Evolutionary conservation across 768 basidiomycete species (phyloP).

Genomic region (Asterophora lycoperdoides): DNA sequence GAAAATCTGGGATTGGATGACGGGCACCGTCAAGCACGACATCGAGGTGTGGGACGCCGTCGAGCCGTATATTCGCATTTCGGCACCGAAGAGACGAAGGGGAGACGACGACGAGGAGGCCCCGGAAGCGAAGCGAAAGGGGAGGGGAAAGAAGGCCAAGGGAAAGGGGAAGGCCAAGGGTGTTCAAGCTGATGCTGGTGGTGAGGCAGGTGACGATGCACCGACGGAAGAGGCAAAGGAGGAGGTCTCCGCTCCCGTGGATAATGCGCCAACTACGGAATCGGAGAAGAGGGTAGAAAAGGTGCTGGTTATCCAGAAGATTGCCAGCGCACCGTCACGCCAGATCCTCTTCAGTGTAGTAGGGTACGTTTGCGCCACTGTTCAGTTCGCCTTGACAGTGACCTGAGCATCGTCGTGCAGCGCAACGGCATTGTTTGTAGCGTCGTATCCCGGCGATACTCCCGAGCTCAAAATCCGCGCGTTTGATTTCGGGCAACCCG

Average conservation of each 20-base stretch:
- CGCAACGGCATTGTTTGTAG: conserved; percentile 62
- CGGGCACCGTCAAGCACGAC: conserved; percentile 49
- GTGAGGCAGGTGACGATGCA: conserved; percentile 8
- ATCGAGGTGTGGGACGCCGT: conserved; percentile 47
- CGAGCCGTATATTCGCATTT: conserved; percentile 45
- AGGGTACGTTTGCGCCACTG: conserved; percentile 46
- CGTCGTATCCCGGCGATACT: conserved; percentile 24
- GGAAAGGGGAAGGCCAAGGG: conserved; percentile 21
- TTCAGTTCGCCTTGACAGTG: background rate
- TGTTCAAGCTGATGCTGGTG: conserved; percentile 20
- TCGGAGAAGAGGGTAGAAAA: conserved; percentile 23
- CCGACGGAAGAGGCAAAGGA: conserved; percentile 6
- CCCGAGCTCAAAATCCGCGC: conserved; percentile 10
- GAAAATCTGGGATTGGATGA: conserved; percentile 78
- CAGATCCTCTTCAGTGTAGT: conserved; percentile 64
- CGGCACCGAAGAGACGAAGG: conserved; percentile 31
- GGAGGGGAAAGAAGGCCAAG: conserved; percentile 21
- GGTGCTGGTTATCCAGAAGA: conserved; percentile 55
- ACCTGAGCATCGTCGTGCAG: conserved; percentile 31
- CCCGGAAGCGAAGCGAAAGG: conserved; percentile 14
- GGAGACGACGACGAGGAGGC: conserved; percentile 30
- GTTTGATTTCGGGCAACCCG: conserved; percentile 22
- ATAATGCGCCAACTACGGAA: background rate
- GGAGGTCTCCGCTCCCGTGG: conserved; percentile 1
- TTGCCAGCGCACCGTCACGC: conserved; percentile 41